Base-by-base conservation (phyloP, 176 grass and related monocot species). In the Triticum monococcum region DNA sequence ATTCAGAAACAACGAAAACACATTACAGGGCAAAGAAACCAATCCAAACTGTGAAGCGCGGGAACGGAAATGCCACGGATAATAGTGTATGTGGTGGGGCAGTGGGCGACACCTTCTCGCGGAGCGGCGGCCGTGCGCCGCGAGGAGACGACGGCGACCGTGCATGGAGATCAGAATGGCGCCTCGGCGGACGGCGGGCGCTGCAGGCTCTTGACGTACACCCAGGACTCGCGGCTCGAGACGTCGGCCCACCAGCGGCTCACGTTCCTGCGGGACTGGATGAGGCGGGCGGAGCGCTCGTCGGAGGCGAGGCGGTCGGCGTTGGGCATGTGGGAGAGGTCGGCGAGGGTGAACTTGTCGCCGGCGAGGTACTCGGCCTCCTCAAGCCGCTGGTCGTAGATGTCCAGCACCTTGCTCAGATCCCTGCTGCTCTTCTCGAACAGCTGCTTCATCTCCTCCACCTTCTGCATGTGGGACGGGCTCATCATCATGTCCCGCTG, bases 261-360 rank as follows among this genome's bases (percentile, higher is more conserved):
- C 18, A 98, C 88, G 41, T 89, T 93, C 68, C 4, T 9, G 56
- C 96, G 87, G 41, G 86, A 93, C 81, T 66, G 13, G 11, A 98
- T 56, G 26, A 95, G 63, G 24, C 43, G 26, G 61, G 74, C 40
- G 12, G 87, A 84, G 5, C 88, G 81, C 41, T 22, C 84, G 85
- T 93, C 80, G 1, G 72, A 11, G n/a, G 69, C 84, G 72, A 98
- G 72, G 77, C 73, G 74, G 61, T 98, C 88, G 48, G 96, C 82
- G 68, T 92, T 94, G 84, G 96, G 93, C 62, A 98, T 87, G 89
- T 95, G 96, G 4, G 91, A 94, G 60, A 98, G 84, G 93, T 98
- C 96, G 26, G 96, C 93, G 30, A 95, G 84, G 18, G 96, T 98
- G 93, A 98, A 93, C 68, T 64, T 89, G 84, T 86, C 45, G 7